phyloP scores from a whole-genome alignment of 2,329 filamentous ascomycete species.

The Pseudogymnoascus sp. region DNA sequence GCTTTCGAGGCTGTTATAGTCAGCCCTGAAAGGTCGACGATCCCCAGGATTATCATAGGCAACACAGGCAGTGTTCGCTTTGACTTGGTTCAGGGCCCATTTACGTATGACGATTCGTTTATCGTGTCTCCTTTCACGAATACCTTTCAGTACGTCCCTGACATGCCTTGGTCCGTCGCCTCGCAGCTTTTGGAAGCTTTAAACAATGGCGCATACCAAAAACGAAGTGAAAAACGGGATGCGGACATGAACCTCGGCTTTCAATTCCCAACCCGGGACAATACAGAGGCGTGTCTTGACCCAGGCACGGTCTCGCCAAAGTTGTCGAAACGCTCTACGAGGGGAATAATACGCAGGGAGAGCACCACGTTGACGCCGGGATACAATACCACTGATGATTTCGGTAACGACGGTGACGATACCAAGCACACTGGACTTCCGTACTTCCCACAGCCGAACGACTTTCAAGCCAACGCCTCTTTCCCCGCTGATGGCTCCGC shows the following conservation, averaged over 20 bases:
- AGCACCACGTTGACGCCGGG: constrained; percentile 46
- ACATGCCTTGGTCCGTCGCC: constrained; percentile 71
- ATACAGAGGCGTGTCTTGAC: background rate
- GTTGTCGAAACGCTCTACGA: constrained; percentile 15
- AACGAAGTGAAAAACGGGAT: background rate
- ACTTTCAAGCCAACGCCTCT: constrained; percentile 60
- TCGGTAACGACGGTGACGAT: constrained; percentile 79
- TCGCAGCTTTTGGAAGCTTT: constrained; percentile 53
- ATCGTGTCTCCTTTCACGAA: constrained; percentile 84
- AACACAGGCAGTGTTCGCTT: constrained; percentile 93
- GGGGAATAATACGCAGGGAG: constrained; percentile 23
- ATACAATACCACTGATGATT: constrained; percentile 84
- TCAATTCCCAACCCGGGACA: background rate
- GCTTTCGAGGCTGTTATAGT: constrained; percentile 59
- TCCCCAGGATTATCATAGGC: constrained; percentile 63
- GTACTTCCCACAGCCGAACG: constrained; percentile 76
- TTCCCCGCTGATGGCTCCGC: constrained; percentile 35
- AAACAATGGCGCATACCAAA: constrained; percentile 38
- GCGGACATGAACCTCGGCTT: background rate
- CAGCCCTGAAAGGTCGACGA: constrained; percentile 48
- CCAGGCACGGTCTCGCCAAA: constrained; percentile 12
- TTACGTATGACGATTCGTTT: constrained; percentile 80
- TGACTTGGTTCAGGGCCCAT: constrained; percentile 86
- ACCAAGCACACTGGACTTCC: constrained; percentile 69
- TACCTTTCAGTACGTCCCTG: constrained; percentile 64